Base-by-base conservation (phyloP, 768 basidiomycete species). In the Russula vinacea region DNA sequence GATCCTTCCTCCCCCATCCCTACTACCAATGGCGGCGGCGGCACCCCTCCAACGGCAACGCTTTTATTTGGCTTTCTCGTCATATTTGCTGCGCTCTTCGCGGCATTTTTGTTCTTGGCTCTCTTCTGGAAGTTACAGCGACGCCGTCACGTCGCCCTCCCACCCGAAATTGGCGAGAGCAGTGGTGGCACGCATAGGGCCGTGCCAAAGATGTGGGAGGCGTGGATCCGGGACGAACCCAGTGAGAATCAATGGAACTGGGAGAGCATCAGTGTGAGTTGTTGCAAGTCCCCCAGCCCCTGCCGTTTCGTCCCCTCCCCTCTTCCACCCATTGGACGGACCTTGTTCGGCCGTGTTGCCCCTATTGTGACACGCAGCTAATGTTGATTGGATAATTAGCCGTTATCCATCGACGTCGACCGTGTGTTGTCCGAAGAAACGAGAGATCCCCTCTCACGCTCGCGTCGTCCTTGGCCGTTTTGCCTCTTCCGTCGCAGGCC, bases 151-250 rank as follows among this genome's bases (percentile, higher is more conserved):
- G 16, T 44, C 13, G 44, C 9, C 13, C 10, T 49, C 5, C 10
- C 19, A 17, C 55, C 26, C 17, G 53, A 62, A 14, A 47, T 39
- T 26, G 64, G 58, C n/a, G 65, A 58, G 29, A 26, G 17, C n/a
- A 49, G 19, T 11, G 45, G 47, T 11, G 45, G 47, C 17, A 8
- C 19, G 5, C 8, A 32, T 24, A 51, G 22, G 33, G 26, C 49
- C 44, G 42, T 47, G 44, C 65, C 65, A 8, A 37, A 59, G 16
- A 1, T 66, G 22, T 66, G 65, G 62, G 62, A 66, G 57, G 62
- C 64, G n/a, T 66, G 65, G 62, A 42, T 51, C 6, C 44, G 52
- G 24, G 56, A 39, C 17, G 65, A 58, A 11, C 51, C 54, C n/a
- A 39, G n/a, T 26, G 47, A 39, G 55, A 24, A n/a, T 37, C 39